Percentiles rank a stretch among this genome's conserved stretches.
These are phyloP conservation scores for Vishniacozyma victoriae DNA, from an alignment of 768 basidiomycete genomes.

Conservation along the genomic window DNA sequence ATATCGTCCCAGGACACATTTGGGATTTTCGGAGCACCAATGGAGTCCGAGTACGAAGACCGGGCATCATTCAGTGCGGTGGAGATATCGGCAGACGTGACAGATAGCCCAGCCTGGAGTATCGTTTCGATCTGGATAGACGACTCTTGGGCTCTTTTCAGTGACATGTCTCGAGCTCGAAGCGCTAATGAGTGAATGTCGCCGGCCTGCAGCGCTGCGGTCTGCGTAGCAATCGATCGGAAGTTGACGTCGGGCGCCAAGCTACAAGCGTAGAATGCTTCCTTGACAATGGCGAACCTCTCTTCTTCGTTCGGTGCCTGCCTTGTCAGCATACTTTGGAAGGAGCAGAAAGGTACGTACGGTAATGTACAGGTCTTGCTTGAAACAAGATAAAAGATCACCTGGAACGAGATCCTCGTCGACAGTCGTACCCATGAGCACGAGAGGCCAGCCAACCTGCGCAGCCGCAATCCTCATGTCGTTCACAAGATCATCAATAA, in stretches of 20 bases:
- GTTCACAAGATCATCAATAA: constrained; percentile 48
- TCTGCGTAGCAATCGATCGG: constrained; percentile 68
- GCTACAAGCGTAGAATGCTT: constrained; percentile 48
- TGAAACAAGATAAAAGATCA: constrained; percentile 66
- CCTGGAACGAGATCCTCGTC: constrained; percentile 62
- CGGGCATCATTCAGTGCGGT: constrained; percentile 65
- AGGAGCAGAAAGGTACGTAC: constrained; percentile 48
- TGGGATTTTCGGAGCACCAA: constrained; percentile 96
- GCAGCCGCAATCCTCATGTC: constrained; percentile 57
- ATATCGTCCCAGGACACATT: constrained; percentile 96
- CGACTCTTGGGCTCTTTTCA: constrained; percentile 34
- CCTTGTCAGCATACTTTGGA: background rate
- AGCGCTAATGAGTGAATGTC: constrained; percentile 69
- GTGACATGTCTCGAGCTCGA: constrained; percentile 56
- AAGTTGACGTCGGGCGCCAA: constrained; percentile 75
- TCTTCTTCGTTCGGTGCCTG: constrained; percentile 78
- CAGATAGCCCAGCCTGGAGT: constrained; percentile 46
- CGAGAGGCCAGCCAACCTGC: constrained; percentile 61
- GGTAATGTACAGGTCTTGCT: constrained; percentile 73
- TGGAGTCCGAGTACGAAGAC: constrained; percentile 76
- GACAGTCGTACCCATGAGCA: constrained; percentile 68
- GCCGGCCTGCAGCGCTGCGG: constrained; percentile 78
- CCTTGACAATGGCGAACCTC: constrained; percentile 58
- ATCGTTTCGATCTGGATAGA: background rate
- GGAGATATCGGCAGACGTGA: constrained; percentile 62